Base-by-base conservation (phyloP, 2,329 filamentous ascomycete species). In the Penicillium nordicum region DNA sequence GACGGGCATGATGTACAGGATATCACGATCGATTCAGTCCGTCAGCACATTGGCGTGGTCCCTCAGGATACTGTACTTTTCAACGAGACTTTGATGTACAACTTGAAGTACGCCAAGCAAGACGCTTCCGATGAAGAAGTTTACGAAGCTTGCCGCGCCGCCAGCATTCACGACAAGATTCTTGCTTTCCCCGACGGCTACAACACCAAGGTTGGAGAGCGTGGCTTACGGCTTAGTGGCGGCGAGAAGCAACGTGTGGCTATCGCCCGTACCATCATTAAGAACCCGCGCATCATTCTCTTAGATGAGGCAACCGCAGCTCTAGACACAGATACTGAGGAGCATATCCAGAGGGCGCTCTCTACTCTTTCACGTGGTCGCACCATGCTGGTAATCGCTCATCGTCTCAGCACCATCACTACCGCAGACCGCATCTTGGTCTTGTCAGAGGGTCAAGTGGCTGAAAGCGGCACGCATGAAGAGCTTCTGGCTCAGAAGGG, bases 21-120 rank as follows among this genome's bases (percentile, higher is more conserved):
- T 63, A 78, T 96, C 57, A 96, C 91, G 1, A 97, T 97, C 66
- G 90, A 97, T 74, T 96, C 92, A n/a, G 81, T 99, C 54, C 86
- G 94, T 63, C 84, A 84, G 57, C 88, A 92, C 71, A 97, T 99
- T 67, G 94, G 94, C 25, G 93, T 99, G 42, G 94, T 99, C 7
- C 94, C 94, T 1, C 94, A 99, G 73, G 94, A 99, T 68, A 97
- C 93, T 5, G 89, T 96, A 6, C 80, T 97, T 43, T 97, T 97
- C 82, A 96, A 96, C 72, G 92, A 96, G 72, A 88, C 89, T 1
- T 78, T 97, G 61, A 94, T 96, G 90, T 96, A 96, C 77, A 97
- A 97, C 70, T 79, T 97, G 59, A 88, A 87, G 71, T 96, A 97
- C 70, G 92, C 92, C 57, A 93, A 93, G 62, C 89, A 90, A 42